Percentiles rank a stretch among this genome's conserved stretches.
phyloP scores from a whole-genome alignment of 2,329 filamentous ascomycete genomes.

The Cladosporium sp. region DNA sequence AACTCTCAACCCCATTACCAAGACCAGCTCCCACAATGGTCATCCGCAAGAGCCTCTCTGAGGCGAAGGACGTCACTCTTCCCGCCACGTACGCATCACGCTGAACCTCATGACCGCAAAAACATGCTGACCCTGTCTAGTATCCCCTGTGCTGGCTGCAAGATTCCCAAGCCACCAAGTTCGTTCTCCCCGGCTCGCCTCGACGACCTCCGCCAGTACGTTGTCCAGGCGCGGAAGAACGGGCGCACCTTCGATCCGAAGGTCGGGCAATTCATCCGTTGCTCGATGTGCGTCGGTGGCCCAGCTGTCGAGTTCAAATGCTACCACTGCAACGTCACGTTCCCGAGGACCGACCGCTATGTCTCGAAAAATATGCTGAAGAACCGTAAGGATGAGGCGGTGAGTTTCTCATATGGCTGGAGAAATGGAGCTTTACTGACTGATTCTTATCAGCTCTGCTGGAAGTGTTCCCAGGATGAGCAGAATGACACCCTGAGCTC shows the following conservation, averaged over 20 bases:
- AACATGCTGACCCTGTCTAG: constrained; percentile 9
- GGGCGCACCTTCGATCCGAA: constrained; percentile 11
- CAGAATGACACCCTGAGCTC: constrained; percentile 1
- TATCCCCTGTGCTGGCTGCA: constrained; percentile 17
- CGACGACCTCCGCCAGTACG: constrained; percentile 11
- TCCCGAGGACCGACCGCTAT: background rate
- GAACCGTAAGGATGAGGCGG: constrained; percentile 6
- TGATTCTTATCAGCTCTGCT: background rate
- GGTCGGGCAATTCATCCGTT: constrained; percentile 13
- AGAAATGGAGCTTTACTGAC: background rate
- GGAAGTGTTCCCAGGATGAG: background rate
- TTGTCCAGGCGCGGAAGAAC: background rate
- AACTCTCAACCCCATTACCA: background rate
- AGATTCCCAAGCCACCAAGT: constrained; percentile 9
- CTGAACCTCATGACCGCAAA: background rate
- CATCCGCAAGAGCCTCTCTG: constrained; percentile 1
- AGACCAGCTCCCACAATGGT: constrained; percentile 7
- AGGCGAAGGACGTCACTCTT: background rate
- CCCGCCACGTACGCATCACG: background rate
- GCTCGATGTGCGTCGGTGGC: constrained; percentile 17
- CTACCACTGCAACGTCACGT: constrained; percentile 17
- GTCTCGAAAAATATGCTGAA: constrained; percentile 1
- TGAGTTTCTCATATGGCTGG: background rate
- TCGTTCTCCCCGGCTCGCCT: constrained; percentile 16
- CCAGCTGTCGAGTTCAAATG: constrained; percentile 23